These are phyloP conservation scores for Neonectria coccinea DNA, from an alignment of 2,329 filamentous ascomycete species.

Conservation along the genomic window DNA sequence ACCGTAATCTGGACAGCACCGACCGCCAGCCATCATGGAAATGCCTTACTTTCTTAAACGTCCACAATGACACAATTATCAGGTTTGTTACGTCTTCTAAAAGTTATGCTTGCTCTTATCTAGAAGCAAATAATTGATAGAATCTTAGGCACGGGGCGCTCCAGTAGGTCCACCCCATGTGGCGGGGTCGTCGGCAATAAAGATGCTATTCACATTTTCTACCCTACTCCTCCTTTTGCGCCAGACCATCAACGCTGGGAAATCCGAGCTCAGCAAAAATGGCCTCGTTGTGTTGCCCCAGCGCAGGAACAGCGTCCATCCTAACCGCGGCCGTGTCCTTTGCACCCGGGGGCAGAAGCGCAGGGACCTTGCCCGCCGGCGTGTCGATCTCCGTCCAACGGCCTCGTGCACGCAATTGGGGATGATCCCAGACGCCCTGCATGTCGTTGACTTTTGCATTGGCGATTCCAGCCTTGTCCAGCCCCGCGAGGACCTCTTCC, in stretches of 20 bases:
- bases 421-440: constrained; percentile 65
- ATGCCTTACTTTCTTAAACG: background rate
- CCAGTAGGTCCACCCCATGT: background rate
- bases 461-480: constrained; percentile 63
- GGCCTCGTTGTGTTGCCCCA: constrained; percentile 61
- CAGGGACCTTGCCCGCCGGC: constrained; percentile 58
- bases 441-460: constrained; percentile 68
- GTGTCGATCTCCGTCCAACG: constrained; percentile 65
- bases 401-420: constrained; percentile 61
- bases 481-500: constrained; percentile 53
- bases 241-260: background rate
- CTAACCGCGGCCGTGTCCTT: constrained; percentile 42
- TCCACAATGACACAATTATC: background rate
- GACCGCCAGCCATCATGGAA: background rate
- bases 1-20: no score
- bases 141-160: background rate
- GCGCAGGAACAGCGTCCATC: constrained; percentile 59
- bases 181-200: background rate
- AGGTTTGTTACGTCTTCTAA: background rate
- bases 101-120: background rate
- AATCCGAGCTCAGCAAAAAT: constrained; percentile 24
- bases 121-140: background rate
- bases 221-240: background rate
- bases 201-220: background rate
- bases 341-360: constrained; percentile 63